Evolutionary conservation across 1,284 basidiomycete species (phyloP), one percentile per base, ranked within the genome.

Genomic region (Fomitopsis pinicola): DNA sequence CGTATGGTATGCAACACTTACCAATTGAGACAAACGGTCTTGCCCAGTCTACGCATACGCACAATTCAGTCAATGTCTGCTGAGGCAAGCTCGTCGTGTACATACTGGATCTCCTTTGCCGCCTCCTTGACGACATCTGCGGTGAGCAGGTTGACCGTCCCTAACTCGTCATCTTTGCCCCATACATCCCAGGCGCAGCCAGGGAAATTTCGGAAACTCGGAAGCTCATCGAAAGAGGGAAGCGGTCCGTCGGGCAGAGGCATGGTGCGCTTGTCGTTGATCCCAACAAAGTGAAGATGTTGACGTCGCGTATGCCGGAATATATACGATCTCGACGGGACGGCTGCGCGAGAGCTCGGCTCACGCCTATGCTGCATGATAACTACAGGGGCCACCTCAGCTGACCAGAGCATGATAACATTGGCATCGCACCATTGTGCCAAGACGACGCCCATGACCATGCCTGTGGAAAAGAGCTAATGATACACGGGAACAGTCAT

Each of bases 101-200:
- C 46, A 61, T 66, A 87, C 86, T 77, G 78, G 48, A 91, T 84
- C 69, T 90, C 87, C 56, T 75, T 71, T n/a, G 86, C 84, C 14
- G 85, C 82, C 48, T 76, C 76, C 67, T 81, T 77, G 15, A 91
- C 86, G 8, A 89, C 79, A 8, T 83, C 80, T 19, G 84, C 81
- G 2, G 89, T 90, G 58, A 91, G 73, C 46, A 91, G 63, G 71
- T 91, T 91, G 57, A 91, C 75, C 2, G 88, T 91, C 5, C 89
- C 89, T 12, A 91, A 76, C 67, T 90, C 77, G 65, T 91, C 89
- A 22, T 85, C 82, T 44, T 78, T 72, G 22, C 88, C 88, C 87
- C 88, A 91, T 3, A 91, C 79, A 1, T 77, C 78, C 89, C 89
- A 91, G 1, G 89, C 89, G 64, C 86, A 89, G 8, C 87, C 87